Evolutionary conservation across 2,329 filamentous ascomycete species (phyloP), one percentile per base, ranked within the genome.

Genomic region (Biscogniauxia sp.): DNA sequence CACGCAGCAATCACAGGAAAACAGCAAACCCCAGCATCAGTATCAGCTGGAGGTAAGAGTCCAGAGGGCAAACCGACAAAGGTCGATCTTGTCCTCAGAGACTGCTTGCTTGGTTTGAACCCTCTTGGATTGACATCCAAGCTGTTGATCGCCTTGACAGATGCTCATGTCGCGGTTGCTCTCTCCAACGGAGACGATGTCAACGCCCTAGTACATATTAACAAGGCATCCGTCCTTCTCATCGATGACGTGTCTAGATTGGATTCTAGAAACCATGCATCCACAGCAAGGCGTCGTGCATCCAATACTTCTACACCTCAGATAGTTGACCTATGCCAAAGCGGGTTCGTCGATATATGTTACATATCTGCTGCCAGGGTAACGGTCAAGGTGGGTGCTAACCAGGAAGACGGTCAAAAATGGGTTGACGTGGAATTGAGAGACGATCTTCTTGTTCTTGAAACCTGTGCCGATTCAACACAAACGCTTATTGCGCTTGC

Each of bases 381-480:
- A 0, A 78, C 79, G 2, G 81, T 95, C 2, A 84, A 86, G 53
- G 79, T 93, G 13, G 77, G 80, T 20, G 79, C 82, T 9, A 79
- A 83, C 50, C 80, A 80, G 2, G 79, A 79, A 1, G 83, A 87
- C 41, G 84, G 82, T 0, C 82, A 87, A 28, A 89, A 88, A 64
- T 84, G 86, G 50, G 76, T 97, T 15, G 89, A 95, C 66, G 82
- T 97, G 1, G 91, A 96, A 64, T 79, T 98, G 53, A 87, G 87
- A 62, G 93, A 97, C 70, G 90, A 96, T 65, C 82, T 99, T 1
- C 81, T 99, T 57, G 88, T 99, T 37, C 78, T 99, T 6, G 95
- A 99, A 75, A 96, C 93, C 0, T 99, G 96, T 70, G 95, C 95
- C 28, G 95, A 99, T 75, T 99, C 95, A 1, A 98, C 93, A 0